Conservation (phyloP, 2,329 filamentous ascomycete species). For the Fusarium sp. region DNA sequence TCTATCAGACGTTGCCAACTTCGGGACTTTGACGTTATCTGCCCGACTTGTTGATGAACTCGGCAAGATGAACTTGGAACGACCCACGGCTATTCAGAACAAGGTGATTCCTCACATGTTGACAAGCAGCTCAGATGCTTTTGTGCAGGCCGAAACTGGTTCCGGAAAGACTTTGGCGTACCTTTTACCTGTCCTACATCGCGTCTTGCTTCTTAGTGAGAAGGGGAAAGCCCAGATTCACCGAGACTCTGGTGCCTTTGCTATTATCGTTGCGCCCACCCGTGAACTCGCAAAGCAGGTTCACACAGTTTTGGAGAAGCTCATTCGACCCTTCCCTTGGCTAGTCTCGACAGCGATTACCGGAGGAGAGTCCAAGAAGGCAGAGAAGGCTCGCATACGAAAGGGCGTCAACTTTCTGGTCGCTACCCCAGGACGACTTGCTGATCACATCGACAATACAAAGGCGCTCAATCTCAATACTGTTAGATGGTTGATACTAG, state of each 20-base stretch:
- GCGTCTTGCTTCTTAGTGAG: slow-evolving; percentile 82
- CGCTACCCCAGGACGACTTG: slow-evolving; percentile 90
- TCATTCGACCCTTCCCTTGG: slow-evolving; percentile 92
- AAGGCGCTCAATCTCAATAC: slow-evolving; percentile 88
- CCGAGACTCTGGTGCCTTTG: slow-evolving; percentile 90
- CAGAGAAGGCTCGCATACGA: slow-evolving; percentile 91
- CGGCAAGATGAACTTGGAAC: slow-evolving; percentile 87
- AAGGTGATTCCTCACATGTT: slow-evolving; percentile 86
- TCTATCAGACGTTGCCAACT: slow-evolving; percentile 85
- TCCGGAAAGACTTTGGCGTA: slow-evolving; percentile 99
- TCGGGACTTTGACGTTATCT: slow-evolving; percentile 87
- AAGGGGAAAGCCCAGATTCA: slow-evolving; percentile 72
- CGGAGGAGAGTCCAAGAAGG: slow-evolving; percentile 76
- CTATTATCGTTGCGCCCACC: slow-evolving; percentile 93
- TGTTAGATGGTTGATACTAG: slow-evolving; percentile 92
- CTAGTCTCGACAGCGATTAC: slow-evolving; percentile 89
- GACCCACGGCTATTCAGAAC: slow-evolving; percentile 94
- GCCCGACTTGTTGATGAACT: slow-evolving; percentile 84
- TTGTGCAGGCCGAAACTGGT: slow-evolving; percentile 96
- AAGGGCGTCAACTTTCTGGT: slow-evolving; percentile 97
- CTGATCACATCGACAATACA: slow-evolving; percentile 93
- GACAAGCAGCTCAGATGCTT: slow-evolving; percentile 87
- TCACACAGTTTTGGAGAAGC: slow-evolving; percentile 83
- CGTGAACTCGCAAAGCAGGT: slow-evolving; percentile 96
- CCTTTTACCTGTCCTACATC: slow-evolving; percentile 89